Evolutionary conservation across 2,329 filamentous ascomycete species (phyloP).

Genomic region (Claviceps citrina): DNA sequence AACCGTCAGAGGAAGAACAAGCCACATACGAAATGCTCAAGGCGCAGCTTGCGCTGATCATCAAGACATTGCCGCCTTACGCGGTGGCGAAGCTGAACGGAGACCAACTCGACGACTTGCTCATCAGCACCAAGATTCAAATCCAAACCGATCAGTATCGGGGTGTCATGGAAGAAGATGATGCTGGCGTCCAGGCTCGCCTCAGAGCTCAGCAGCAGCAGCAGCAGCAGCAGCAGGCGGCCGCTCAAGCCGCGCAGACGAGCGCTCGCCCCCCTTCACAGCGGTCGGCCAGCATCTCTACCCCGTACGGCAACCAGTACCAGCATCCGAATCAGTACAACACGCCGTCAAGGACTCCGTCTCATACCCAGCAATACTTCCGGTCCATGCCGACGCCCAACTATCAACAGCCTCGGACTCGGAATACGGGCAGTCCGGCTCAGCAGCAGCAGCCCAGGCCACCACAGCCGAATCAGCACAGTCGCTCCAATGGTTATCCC

Average conservation of each 20-base stretch:
- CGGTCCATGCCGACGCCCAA: constrained; percentile 22
- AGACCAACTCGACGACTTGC: constrained; percentile 67
- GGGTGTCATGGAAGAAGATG: constrained; percentile 74
- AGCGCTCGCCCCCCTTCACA: constrained; percentile 18
- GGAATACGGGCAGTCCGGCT: constrained; percentile 15
- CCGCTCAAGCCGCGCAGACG: constrained; percentile 14
- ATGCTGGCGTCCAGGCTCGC: constrained; percentile 41
- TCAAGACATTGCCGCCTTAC: constrained; percentile 65
- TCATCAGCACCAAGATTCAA: constrained; percentile 65
- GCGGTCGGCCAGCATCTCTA: constrained; percentile 24
- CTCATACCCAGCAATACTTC: constrained; percentile 30
- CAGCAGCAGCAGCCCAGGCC: constrained; percentile 19
- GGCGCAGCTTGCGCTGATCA: constrained; percentile 56
- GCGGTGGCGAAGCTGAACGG: constrained; percentile 76
- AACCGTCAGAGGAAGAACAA: constrained; percentile 48
- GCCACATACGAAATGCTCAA: constrained; percentile 58
- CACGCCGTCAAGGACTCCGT: constrained; percentile 30
- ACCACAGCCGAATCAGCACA: constrained; percentile 32
- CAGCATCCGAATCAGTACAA: constrained; percentile 29
- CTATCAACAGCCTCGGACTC: constrained; percentile 26
- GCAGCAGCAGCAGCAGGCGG: constrained; percentile 3
- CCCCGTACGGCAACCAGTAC: constrained; percentile 29
- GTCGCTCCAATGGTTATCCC: constrained; percentile 32
- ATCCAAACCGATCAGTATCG: constrained; percentile 58
- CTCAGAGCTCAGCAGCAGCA: constrained; percentile 25